Evolutionary conservation across 768 basidiomycete species (phyloP).

Genomic region (Naganishia randhawae): DNA sequence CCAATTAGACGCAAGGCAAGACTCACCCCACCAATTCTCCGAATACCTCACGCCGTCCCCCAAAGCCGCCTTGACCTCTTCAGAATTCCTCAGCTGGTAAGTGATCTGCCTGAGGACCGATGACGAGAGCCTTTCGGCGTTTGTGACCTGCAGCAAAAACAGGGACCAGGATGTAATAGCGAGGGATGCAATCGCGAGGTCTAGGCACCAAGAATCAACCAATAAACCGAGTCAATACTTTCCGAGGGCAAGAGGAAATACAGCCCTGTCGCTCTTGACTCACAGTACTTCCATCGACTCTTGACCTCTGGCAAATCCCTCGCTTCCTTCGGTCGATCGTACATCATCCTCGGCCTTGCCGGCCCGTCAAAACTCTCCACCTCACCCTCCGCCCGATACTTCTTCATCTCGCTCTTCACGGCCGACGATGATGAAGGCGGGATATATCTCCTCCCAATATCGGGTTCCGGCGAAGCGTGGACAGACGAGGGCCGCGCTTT

Average conservation of each 20-base stretch:
- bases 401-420: not conserved
- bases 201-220: conserved; percentile 16
- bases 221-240: not conserved
- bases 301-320: conserved; percentile 41
- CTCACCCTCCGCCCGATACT: not conserved
- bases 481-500: not conserved
- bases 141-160: conserved; percentile 40
- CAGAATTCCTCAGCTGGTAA: conserved; percentile 45
- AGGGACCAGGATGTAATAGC: conserved; percentile 38
- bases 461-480: not conserved
- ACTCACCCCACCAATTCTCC: conserved; percentile 47
- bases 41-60: conserved; percentile 41
- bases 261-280: not conserved
- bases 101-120: conserved; percentile 45
- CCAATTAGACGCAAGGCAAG: not conserved
- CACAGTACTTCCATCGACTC: conserved; percentile 26
- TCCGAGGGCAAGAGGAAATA: not conserved
- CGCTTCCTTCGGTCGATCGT: conserved; percentile 40
- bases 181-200: conserved; percentile 32
- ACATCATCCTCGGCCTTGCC: conserved; percentile 44
- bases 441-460: not conserved
- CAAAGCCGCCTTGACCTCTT: conserved; percentile 37
- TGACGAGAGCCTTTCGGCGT: conserved; percentile 46
- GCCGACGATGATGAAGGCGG: not conserved
- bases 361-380: conserved; percentile 41